phyloP scores from a whole-genome alignment of 148 eudicot species.

The Heliosperma pusillum region DNA sequence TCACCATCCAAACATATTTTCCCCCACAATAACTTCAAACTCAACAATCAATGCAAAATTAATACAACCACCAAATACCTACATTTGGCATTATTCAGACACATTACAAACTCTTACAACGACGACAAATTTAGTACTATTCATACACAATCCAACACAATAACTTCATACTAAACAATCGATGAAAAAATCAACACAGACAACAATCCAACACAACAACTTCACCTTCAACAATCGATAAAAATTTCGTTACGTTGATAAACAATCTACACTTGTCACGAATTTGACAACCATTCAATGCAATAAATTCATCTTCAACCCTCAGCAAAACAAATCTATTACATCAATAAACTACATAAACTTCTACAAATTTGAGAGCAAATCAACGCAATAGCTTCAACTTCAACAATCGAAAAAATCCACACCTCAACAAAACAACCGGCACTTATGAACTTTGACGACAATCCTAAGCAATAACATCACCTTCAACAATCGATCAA shows the following conservation, averaged over 20 bases:
- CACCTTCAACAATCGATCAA: neutral
- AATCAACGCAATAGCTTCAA: too few relatives aligned
- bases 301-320: neutral
- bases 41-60: neutral
- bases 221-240: neutral
- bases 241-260: neutral
- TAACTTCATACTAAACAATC: neutral
- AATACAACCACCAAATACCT: neutral
- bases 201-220: neutral
- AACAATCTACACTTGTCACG: neutral
- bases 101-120: neutral
- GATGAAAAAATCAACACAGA: neutral
- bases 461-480: neutral
- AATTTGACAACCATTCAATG: neutral
- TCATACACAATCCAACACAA: neutral
- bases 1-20: neutral
- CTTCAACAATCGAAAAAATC: too few relatives aligned
- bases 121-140: neutral
- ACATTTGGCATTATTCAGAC: neutral
- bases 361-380: neutral
- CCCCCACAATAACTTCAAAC: neutral
- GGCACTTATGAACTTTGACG: too few relatives aligned
- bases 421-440: too few relatives aligned
- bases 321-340: neutral
- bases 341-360: neutral